Percentiles rank a stretch among this genome's conserved stretches.
These are phyloP conservation scores for Neurospora africana DNA, from an alignment of 495 filamentous ascomycete genomes.

Conservation along the genomic window DNA sequence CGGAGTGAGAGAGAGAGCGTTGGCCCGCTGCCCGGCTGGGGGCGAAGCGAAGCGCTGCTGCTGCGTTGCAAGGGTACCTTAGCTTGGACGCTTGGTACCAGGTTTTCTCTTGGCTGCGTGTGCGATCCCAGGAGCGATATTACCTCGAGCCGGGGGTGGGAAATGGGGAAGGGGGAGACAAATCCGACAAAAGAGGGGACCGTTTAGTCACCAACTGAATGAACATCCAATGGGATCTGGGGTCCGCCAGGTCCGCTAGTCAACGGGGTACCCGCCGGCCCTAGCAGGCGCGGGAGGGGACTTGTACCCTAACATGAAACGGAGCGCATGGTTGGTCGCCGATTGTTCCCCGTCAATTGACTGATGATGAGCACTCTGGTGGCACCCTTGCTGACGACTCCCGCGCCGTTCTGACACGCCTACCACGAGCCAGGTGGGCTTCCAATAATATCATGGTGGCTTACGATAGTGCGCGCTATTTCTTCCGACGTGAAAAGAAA, in stretches of 20 bases:
- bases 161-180: background rate
- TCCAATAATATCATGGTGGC: background rate
- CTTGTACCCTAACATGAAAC: constrained; percentile 10
- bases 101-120: background rate
- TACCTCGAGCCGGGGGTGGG: background rate
- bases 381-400: background rate
- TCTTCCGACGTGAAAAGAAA: background rate
- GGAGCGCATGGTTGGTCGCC: constrained; percentile 1
- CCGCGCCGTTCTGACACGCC: background rate
- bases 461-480: background rate
- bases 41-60: background rate
- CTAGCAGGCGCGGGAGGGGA: background rate
- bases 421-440: background rate
- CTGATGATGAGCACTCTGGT: background rate
- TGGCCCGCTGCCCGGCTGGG: background rate
- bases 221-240: background rate
- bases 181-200: background rate
- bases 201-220: background rate
- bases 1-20: background rate
- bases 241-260: background rate
- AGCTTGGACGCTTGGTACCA: background rate
- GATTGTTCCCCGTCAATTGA: background rate
- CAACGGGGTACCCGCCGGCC: background rate
- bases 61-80: background rate
- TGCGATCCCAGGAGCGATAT: background rate